phyloP scores from a whole-genome alignment of 1,139 yeast species.

The Lizanozyma gosingica region DNA sequence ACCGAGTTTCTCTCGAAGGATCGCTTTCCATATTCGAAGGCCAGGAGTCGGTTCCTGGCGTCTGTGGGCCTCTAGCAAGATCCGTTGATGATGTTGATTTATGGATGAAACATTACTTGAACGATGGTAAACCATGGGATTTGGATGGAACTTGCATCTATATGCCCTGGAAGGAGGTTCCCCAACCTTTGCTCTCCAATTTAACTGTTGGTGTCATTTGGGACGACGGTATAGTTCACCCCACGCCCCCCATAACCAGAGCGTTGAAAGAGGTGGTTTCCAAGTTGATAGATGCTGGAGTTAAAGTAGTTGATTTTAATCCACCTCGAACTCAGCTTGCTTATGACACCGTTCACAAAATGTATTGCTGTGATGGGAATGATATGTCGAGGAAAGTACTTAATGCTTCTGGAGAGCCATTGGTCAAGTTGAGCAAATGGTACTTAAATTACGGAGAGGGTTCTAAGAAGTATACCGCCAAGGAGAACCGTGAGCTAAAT shows the following conservation, averaged over 20 bases:
- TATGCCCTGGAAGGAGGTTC: conserved; percentile 54
- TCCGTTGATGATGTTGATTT: conserved; percentile 55
- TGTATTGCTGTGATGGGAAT: conserved; percentile 36
- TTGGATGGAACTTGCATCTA: conserved; percentile 47
- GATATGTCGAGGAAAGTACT: conserved; percentile 24
- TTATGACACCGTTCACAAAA: conserved; percentile 14
- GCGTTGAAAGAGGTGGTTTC: conserved; percentile 20
- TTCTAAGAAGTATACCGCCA: conserved; percentile 15
- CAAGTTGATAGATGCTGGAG: conserved; percentile 24
- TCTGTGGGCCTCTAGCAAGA: conserved; percentile 56
- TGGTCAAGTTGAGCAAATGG: conserved; percentile 32
- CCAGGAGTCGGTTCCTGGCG: conserved; percentile 51
- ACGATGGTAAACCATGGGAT: conserved; percentile 63
- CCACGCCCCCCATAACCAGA: conserved; percentile 18
- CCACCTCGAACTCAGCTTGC: conserved; percentile 17
- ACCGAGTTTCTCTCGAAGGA: conserved; percentile 25
- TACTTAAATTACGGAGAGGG: conserved; percentile 34
- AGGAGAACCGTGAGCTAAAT: conserved; percentile 32
- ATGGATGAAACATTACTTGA: conserved; percentile 48
- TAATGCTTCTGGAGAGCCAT: conserved; percentile 36
- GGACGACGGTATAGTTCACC: conserved; percentile 29
- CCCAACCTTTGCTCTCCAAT: conserved; percentile 19
- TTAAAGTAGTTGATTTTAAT: conserved; percentile 19
- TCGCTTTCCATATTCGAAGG: conserved; percentile 32
- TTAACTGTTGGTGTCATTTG: conserved; percentile 31